Evolutionary conservation across 345 rosid genomes (phyloP), one percentile per base, ranked within the genome.

Genomic region (Ricinus communis): DNA sequence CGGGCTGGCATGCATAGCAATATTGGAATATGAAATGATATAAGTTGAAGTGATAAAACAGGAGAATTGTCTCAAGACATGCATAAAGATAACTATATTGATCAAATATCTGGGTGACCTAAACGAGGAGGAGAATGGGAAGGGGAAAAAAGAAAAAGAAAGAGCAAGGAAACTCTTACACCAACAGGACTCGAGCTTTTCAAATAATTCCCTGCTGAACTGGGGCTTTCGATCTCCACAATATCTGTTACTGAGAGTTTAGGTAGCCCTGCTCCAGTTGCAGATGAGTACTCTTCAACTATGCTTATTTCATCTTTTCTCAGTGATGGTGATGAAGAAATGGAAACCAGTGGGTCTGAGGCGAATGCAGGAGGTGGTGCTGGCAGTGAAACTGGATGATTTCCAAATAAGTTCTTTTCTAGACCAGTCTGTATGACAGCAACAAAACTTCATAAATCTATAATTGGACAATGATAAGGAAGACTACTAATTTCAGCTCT

Each of bases 321-420:
- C 40, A 38, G 62, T 11, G 81, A 80, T 30, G 91, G 53, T 51
- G 87, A 80, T 67, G 91, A 80, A 63, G 85, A 66, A 46, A 74
- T 79, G 71, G 80, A 68, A 58, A 89, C 73, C 65, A 87, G 71
- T 16, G 93, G 86, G 79, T 91, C 96, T 58, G 94, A 84, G 52
- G 87, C 86, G 84, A 87, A 90, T 71, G 89, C 86, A 76, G 93
- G 93, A 18, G 97, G 97, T 66, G 96, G 91, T 5, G 76, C 74
- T 50, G 92, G 64, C 68, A 87, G 82, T 71, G 96, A 88, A 82
- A 86, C 85, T 56, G 92, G 91, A 86, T 89, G 90, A 73, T 84
- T 91, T 76, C 99, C 98, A 72, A 90, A 82, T 79, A 95, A 77
- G 77, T 87, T 87, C 86, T 88, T 91, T 77, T 87, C 98, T 80